phyloP scores from a whole-genome alignment of 2,329 filamentous ascomycete species.

The Pyrenophora tritici-repentis region DNA sequence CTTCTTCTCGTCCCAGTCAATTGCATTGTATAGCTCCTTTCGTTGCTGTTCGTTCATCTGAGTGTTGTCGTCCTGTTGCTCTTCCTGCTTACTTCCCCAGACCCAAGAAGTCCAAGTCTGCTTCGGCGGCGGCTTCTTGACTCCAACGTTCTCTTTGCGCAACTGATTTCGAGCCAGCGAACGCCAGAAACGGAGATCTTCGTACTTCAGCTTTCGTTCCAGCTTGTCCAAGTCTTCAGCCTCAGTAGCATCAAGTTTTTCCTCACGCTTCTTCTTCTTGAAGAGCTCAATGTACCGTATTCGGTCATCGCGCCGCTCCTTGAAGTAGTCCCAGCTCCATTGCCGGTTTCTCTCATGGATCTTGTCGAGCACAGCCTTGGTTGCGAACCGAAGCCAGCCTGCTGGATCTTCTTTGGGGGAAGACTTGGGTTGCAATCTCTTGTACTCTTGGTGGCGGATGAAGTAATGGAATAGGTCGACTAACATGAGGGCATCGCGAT shows the following conservation, averaged over 20 bases:
- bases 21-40: slow-evolving; percentile 94
- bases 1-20: slow-evolving; percentile 98
- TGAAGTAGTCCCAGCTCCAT: slow-evolving; percentile 97
- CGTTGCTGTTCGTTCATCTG: slow-evolving; percentile 95
- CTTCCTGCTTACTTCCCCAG: slow-evolving; percentile 72
- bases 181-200: slow-evolving; percentile 96
- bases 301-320: slow-evolving; percentile 87
- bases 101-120: slow-evolving; percentile 88
- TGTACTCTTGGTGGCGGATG: slow-evolving; percentile 95
- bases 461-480: slow-evolving; percentile 99
- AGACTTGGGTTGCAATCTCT: slow-evolving; percentile 84
- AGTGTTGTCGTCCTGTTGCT: slow-evolving; percentile 68
- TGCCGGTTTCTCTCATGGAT: slow-evolving; percentile 92
- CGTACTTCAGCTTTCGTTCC: slow-evolving; percentile 88
- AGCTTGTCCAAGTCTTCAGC: slow-evolving; percentile 72
- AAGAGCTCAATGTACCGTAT: slow-evolving; percentile 89
- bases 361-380: slow-evolving; percentile 84
- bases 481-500: slow-evolving; percentile 96
- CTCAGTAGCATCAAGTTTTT: slow-evolving; percentile 70
- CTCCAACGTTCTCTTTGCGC: slow-evolving; percentile 89
- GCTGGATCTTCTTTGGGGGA: slow-evolving; percentile 85
- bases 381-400: slow-evolving; percentile 92
- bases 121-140: slow-evolving; percentile 75
- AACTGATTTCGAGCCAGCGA: slow-evolving; percentile 92
- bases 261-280: slow-evolving; percentile 83